Evolutionary conservation across 768 basidiomycete species (phyloP).

Genomic region (Pluteus cervinus): DNA sequence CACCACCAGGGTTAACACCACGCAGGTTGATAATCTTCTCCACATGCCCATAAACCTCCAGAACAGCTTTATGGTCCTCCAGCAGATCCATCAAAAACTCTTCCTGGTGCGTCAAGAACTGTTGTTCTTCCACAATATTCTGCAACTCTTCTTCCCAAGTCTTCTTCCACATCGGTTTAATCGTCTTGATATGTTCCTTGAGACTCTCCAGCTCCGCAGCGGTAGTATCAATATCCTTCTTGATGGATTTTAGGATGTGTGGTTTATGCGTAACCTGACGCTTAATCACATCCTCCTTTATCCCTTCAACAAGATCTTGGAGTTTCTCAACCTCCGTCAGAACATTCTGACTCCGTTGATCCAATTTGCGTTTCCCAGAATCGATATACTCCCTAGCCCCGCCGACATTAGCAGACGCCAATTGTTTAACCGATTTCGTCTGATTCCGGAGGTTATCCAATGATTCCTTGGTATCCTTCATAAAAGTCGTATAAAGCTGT

Average conservation of each 20-base stretch:
- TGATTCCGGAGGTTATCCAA: constrained; percentile 74
- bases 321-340: constrained; percentile 92
- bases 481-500: constrained; percentile 92
- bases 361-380: constrained; percentile 88
- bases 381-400: constrained; percentile 87
- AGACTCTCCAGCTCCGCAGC: constrained; percentile 69
- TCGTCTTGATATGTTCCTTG: constrained; percentile 77
- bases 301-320: constrained; percentile 81
- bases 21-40: constrained; percentile 80
- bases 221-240: constrained; percentile 63
- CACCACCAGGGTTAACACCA: constrained; percentile 29
- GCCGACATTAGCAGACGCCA: constrained; percentile 76
- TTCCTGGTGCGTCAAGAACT: constrained; percentile 88
- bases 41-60: constrained; percentile 84
- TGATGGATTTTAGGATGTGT: constrained; percentile 60
- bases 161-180: constrained; percentile 98
- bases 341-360: constrained; percentile 80
- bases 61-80: constrained; percentile 89
- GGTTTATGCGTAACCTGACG: constrained; percentile 82
- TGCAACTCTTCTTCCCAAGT: constrained; percentile 97
- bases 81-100: constrained; percentile 83
- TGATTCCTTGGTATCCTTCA: constrained; percentile 85
- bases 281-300: constrained; percentile 90
- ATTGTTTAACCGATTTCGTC: constrained; percentile 81
- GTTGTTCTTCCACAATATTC: constrained; percentile 96